Conservation (phyloP, 1,139 yeast genomes). For the Saccharomyces hybrid region DNA sequence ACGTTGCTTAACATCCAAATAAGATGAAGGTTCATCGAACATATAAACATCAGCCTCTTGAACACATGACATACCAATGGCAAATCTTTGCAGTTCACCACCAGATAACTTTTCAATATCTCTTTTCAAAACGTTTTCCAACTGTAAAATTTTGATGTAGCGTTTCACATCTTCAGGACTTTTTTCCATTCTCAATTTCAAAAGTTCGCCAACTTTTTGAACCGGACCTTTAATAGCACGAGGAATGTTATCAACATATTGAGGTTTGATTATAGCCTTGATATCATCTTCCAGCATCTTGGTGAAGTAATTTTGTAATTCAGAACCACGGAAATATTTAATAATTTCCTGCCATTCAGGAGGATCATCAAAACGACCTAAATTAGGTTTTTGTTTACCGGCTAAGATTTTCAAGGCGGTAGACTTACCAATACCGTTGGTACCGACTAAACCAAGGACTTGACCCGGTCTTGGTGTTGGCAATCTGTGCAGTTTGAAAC, state of each 20-base stretch:
- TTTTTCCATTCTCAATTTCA: constrained; percentile 69
- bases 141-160: constrained; percentile 62
- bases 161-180: constrained; percentile 50
- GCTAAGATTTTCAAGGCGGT: constrained; percentile 97
- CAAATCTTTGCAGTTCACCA: constrained; percentile 98
- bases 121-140: constrained; percentile 66
- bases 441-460: constrained; percentile 93
- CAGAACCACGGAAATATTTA: constrained; percentile 90
- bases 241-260: constrained; percentile 94
- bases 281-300: constrained; percentile 88
- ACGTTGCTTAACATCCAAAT: constrained; percentile 97
- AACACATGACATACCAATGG: constrained; percentile 94
- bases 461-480: constrained; percentile 99
- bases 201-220: constrained; percentile 77
- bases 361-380: constrained; percentile 89
- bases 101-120: constrained; percentile 88
- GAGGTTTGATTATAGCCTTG: constrained; percentile 94
- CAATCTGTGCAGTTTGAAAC: constrained; percentile 91
- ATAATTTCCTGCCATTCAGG: constrained; percentile 97
- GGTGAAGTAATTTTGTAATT: constrained; percentile 90
- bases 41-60: constrained; percentile 93
- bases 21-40: constrained; percentile 99
- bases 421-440: constrained; percentile 98
- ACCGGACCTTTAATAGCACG: constrained; percentile 89
- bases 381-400: constrained; percentile 96